A percentile compares a stretch with the other conserved stretches of the same genome.
These are phyloP conservation scores for Austroboletus niveus DNA, from an alignment of 1,284 basidiomycete species.

Conservation along the genomic window DNA sequence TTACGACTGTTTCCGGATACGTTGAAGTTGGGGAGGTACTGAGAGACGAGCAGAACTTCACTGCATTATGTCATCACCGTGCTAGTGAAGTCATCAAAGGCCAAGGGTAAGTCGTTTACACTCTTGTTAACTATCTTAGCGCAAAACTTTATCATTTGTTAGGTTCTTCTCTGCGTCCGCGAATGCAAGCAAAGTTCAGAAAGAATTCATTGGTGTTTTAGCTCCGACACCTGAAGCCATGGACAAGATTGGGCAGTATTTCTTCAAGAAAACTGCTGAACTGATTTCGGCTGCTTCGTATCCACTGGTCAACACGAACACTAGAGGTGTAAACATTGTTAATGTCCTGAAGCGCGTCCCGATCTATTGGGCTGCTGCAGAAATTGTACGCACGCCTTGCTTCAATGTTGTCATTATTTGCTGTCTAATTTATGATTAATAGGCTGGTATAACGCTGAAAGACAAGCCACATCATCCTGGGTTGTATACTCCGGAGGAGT, in stretches of 20 bases:
- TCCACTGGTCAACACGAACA: slow-evolving; percentile 49
- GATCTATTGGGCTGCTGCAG: slow-evolving; percentile 63
- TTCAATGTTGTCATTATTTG: neutral
- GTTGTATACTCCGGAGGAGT: slow-evolving; percentile 56
- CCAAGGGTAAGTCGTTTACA: slow-evolving; percentile 46
- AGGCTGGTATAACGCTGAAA: slow-evolving; percentile 78
- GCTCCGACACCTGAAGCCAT: slow-evolving; percentile 43
- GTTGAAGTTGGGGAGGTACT: slow-evolving; percentile 53
- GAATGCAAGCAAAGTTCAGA: slow-evolving; percentile 45
- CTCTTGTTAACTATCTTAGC: neutral
- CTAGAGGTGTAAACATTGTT: slow-evolving; percentile 63
- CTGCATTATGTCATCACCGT: slow-evolving; percentile 46
- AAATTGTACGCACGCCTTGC: slow-evolving; percentile 50
- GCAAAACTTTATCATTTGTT: neutral
- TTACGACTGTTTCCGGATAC: slow-evolving; percentile 45
- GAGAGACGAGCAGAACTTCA: slow-evolving; percentile 45
- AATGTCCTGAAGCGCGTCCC: slow-evolving; percentile 69
- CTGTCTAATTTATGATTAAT: slow-evolving; percentile 2
- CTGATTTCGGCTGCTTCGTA: slow-evolving; percentile 55
- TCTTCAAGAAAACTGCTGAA: slow-evolving; percentile 58
- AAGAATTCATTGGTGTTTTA: slow-evolving; percentile 49
- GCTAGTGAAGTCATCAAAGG: slow-evolving; percentile 53
- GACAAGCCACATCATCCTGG: slow-evolving; percentile 51
- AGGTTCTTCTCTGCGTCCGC: slow-evolving; percentile 59
- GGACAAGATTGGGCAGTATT: slow-evolving; percentile 54